Evolutionary conservation across 306 rosid genomes (phyloP).

Genomic region (Cucurbita maxima): DNA sequence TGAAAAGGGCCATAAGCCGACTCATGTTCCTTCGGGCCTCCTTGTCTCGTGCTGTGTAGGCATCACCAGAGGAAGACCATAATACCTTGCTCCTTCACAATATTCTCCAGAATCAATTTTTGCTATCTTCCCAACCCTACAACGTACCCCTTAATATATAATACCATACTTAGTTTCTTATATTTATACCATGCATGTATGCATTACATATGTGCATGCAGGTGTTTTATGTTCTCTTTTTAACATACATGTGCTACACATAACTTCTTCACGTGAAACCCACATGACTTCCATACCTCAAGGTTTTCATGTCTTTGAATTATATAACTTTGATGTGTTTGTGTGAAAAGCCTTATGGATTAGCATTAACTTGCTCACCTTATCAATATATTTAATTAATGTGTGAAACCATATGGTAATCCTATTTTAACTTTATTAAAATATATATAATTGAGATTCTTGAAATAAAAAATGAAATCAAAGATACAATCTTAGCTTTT

Average conservation of each 20-base stretch:
- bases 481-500: neutral
- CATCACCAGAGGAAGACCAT: neutral
- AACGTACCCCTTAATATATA: neutral
- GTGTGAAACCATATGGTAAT: too few species aligned
- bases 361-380: neutral
- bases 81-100: neutral
- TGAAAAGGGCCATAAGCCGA: neutral
- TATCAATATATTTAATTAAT: neutral
- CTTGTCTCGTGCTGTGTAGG: constrained; percentile 4
- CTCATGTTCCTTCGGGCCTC: constrained; percentile 5
- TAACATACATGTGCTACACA: constrained; percentile 6
- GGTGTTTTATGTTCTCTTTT: constrained; percentile 8
- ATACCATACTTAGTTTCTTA: neutral
- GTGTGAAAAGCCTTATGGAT: neutral
- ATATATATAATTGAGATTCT: too few species aligned
- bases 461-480: neutral
- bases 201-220: constrained; percentile 1
- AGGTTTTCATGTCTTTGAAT: neutral
- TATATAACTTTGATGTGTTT: neutral
- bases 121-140: neutral
- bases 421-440: too few species aligned
- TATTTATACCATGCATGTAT: neutral
- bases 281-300: constrained; percentile 7
- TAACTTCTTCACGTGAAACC: constrained; percentile 7
- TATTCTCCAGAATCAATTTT: too few species aligned